Evolutionary conservation across 495 filamentous ascomycete genomes (phyloP).

Genomic region (Xylaria castorea): DNA sequence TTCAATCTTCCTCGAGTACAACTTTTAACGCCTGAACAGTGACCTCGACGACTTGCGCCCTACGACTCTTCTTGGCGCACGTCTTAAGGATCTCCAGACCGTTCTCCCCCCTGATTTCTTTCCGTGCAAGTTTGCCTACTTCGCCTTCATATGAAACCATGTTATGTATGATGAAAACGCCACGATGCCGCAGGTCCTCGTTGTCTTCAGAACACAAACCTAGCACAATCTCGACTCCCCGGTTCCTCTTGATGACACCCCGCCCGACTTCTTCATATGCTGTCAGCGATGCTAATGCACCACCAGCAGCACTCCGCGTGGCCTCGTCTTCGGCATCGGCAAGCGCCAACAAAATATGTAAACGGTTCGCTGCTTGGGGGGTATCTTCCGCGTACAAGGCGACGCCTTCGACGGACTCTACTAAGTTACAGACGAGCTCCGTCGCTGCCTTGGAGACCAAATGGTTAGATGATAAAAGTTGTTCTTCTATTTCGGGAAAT

Average conservation of each 20-base stretch:
- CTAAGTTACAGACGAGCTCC: slow-evolving; percentile 92
- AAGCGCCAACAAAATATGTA: slow-evolving; percentile 85
- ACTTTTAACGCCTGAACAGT: slow-evolving; percentile 68
- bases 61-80: slow-evolving; percentile 68
- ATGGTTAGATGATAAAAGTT: slow-evolving; percentile 77
- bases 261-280: slow-evolving; percentile 75
- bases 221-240: slow-evolving; percentile 74
- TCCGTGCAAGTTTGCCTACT: slow-evolving; percentile 55
- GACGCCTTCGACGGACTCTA: slow-evolving; percentile 75
- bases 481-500: slow-evolving; percentile 79
- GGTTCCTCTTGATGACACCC: slow-evolving; percentile 69
- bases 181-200: slow-evolving; percentile 78
- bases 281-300: slow-evolving; percentile 83
- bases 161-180: slow-evolving; percentile 76
- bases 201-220: slow-evolving; percentile 76
- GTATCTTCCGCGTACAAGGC: slow-evolving; percentile 76
- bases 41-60: slow-evolving; percentile 67
- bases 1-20: slow-evolving; percentile 53
- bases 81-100: slow-evolving; percentile 67
- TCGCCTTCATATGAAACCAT: slow-evolving; percentile 60
- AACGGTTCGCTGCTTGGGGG: slow-evolving; percentile 68
- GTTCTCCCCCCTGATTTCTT: slow-evolving; percentile 52
- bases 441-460: slow-evolving; percentile 81
- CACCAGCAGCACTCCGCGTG: slow-evolving; percentile 84
- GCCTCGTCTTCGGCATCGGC: slow-evolving; percentile 81